Evolutionary conservation across 2,329 filamentous ascomycete genomes (phyloP).

Genomic region (Colletotrichum sp.): DNA sequence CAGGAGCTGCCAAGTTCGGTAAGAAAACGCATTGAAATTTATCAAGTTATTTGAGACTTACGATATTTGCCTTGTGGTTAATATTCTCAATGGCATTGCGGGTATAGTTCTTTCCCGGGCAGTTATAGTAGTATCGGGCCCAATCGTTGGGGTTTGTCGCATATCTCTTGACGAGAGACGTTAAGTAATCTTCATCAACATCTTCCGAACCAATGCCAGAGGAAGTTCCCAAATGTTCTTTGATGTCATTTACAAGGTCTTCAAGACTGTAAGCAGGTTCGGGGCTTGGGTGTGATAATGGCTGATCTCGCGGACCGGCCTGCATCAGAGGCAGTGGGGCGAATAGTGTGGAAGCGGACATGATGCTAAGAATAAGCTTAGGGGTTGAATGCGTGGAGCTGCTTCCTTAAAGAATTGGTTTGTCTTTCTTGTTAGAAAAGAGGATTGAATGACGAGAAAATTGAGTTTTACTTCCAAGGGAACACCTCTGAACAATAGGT

Average conservation of each 20-base stretch:
- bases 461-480: neutral
- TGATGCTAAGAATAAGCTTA: neutral
- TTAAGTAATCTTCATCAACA: neutral
- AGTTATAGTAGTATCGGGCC: neutral
- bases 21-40: neutral
- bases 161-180: neutral
- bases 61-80: neutral
- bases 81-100: neutral
- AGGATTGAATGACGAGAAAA: neutral
- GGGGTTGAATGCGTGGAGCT: neutral
- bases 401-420: neutral
- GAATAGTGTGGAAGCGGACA: neutral
- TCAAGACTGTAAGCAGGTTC: neutral
- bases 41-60: accelerated
- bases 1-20: neutral
- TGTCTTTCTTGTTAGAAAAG: neutral
- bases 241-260: neutral
- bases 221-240: neutral
- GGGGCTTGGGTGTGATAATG: neutral
- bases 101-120: neutral
- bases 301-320: neutral
- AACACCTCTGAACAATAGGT: neutral
- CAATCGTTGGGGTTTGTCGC: neutral
- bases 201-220: neutral
- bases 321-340: neutral